A percentile compares a stretch with the other conserved stretches of the same genome.
Conservation (phyloP, 306 rosid species). For the Potentilla sterilis region DNA sequence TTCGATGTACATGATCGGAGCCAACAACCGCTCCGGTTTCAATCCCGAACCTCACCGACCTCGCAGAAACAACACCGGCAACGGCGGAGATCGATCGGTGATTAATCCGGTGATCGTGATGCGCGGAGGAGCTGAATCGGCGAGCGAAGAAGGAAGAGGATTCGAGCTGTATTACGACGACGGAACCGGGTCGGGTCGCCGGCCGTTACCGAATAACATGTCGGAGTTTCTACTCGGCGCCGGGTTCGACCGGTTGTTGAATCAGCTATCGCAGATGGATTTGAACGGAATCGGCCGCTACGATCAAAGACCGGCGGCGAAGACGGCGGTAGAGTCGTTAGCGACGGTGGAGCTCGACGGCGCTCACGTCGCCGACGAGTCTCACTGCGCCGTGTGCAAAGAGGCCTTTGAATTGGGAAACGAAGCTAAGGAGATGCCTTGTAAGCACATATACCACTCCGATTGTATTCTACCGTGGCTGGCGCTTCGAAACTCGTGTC, state of each 20-base stretch:
- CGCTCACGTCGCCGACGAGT: constrained; percentile 36
- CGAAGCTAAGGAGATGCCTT: constrained; percentile 75
- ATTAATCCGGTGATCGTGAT: constrained; percentile 78
- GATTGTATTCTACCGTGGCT: constrained; percentile 91
- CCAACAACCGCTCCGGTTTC: constrained; percentile 35
- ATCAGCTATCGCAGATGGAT: constrained; percentile 73
- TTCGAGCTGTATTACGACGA: constrained; percentile 77
- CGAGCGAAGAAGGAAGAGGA: constrained; percentile 46
- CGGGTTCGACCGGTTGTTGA: constrained; percentile 71
- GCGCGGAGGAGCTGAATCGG: constrained; percentile 39
- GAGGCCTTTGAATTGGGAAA: constrained; percentile 55
- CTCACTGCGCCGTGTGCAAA: constrained; percentile 80
- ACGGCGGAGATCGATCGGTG: constrained; percentile 50
- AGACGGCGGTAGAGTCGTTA: constrained; percentile 67
- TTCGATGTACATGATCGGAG: constrained; percentile 69
- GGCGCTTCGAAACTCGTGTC: constrained; percentile 67
- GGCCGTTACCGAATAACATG: constrained; percentile 77
- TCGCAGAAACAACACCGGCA: constrained; percentile 45
- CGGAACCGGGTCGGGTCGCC: constrained; percentile 64
- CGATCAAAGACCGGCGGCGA: constrained; percentile 73
- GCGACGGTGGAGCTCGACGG: constrained; percentile 57
- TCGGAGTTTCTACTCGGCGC: constrained; percentile 81
- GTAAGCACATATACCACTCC: constrained; percentile 73
- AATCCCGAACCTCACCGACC: constrained; percentile 36
- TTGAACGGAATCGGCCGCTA: constrained; percentile 54